Percentiles rank a stretch among this genome's conserved stretches.
These are phyloP conservation scores for Penicillium sp. DNA, from an alignment of 2,329 filamentous ascomycete genomes.

Conservation along the genomic window DNA sequence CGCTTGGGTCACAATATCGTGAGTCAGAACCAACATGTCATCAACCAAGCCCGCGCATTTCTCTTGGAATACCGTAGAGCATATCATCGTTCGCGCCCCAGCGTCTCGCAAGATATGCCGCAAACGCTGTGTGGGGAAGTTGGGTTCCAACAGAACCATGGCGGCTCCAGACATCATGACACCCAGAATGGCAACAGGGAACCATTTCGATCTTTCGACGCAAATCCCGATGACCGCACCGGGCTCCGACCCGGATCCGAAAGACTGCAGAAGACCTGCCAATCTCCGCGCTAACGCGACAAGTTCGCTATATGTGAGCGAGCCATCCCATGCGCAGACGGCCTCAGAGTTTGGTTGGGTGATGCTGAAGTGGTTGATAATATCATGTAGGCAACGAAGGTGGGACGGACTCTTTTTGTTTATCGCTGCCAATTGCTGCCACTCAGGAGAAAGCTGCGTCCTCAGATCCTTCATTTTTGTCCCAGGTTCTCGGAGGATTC, in stretches of 20 bases:
- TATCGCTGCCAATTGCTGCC: neutral
- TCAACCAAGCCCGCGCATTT: neutral
- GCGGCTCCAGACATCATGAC: conserved; percentile 8
- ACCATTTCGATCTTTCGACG: conserved; percentile 3
- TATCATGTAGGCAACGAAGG: neutral
- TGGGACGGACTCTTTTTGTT: conserved; percentile 9
- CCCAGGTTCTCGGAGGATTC: neutral
- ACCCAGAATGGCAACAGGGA: conserved; percentile 6
- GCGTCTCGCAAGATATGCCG: neutral
- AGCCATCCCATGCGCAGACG: conserved; percentile 10
- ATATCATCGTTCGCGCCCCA: neutral
- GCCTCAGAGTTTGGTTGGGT: conserved; percentile 7
- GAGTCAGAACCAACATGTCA: neutral
- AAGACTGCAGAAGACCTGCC: neutral
- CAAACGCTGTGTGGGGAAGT: conserved; percentile 1
- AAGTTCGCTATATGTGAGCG: conserved; percentile 6
- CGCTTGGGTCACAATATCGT: neutral
- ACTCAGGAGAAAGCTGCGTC: neutral
- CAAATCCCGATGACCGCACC: neutral
- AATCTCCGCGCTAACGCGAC: neutral
- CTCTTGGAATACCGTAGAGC: neutral
- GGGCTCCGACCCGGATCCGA: neutral
- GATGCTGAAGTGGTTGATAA: neutral
- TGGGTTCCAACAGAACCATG: conserved; percentile 8
- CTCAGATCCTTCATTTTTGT: neutral